Evolutionary conservation across 2,329 filamentous ascomycete genomes (phyloP), one percentile per base, ranked within the genome.

Genomic region (Aspergillus brunneoviolaceus): DNA sequence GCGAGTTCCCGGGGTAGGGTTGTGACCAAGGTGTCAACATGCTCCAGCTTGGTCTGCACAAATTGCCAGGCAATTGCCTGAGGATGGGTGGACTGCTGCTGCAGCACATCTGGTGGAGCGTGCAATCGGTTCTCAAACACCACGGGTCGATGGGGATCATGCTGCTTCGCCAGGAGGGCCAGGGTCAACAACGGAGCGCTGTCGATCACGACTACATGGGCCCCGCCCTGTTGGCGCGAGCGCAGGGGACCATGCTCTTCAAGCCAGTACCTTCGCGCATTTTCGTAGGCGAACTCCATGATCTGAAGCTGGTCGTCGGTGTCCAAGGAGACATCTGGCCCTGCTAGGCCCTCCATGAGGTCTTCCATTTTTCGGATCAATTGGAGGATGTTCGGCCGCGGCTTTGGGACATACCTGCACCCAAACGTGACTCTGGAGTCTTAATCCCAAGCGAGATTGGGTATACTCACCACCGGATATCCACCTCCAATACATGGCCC

Each of bases 311-410:
- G 86, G 61, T 90, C 84, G 1, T 88, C 83, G 0, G 79, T 68
- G 0, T 83, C 84, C 45, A 92, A 80, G 27, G 84, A 81, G 63
- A 89, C 81, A 5, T 84, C 82, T 0, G 85, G 83, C 31, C 83
- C 80, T 27, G 85, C 86, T 35, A 92, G 89, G 7, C 90, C 90
- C 75, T 94, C 89, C 4, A 94, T 84, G 63, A 92, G 92, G 75
- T 92, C 92, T 82, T 93, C 90, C 69, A 92, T 89, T 63, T 89
- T 92, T 77, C 92, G 92, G 64, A 89, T 93, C 76, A 91, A 89
- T 50, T 89, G 82, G 76, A 92, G 92, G 10, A 92, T 85, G 16
- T 88, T 86, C 5, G 88, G 89, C 52, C 88, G 87, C 14, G 90
- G 89, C 73, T 90, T 91, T 5, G 90, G 90, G 1, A 92, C 89